Base-by-base conservation (phyloP, 148 eudicot species). In the Silene conica region DNA sequence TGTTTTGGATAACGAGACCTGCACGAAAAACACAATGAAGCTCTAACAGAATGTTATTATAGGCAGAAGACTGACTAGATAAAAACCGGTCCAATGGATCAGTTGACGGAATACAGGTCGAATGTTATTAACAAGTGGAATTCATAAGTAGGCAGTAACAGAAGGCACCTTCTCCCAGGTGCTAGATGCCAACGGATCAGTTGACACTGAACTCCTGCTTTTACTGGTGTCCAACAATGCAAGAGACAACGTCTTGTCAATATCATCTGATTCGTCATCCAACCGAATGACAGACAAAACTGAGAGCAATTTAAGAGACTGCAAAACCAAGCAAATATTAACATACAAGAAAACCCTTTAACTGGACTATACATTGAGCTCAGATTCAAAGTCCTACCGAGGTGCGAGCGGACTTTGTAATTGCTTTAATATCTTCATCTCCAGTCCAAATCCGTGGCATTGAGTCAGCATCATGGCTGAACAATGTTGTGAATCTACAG, bases 371-470 rank as follows among this genome's bases (percentile, higher is more conserved):
- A 66, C 18, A 19, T 43, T 43, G 8, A 7, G 6, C 71, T 41
- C 41, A 71, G 21, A 11, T 68, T 61, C 26, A n/a, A 59, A 69
- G 9, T 76, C 87, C 78, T 93, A 95, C 98, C 78, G 93, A 77
- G 79, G 92, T 82, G 70, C 99, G 96, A 79, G 99, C 97, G 72
- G 82, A 69, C 83, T 89, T 90, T 60, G 99, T 95, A 67, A 95
- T 92, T 68, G 92, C 87, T 73, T 88, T 84, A 71, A 95, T 90
- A 76, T 95, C 99, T 84, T 95, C 99, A 67, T 88, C 92, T 28
- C 97, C 99, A 41, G 89, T 90, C 99, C 99, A 95, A 76, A 94
- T 84, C 23, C 99, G 93, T 41, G 99, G 97, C 99, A 95, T 90
- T 72, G 99, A 94, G 78, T 95, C 99, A 58, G 90, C 77, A 73